Evolutionary conservation across 202 grass and related monocot genomes (phyloP).

Genomic region (Tripidium arundinaceum): DNA sequence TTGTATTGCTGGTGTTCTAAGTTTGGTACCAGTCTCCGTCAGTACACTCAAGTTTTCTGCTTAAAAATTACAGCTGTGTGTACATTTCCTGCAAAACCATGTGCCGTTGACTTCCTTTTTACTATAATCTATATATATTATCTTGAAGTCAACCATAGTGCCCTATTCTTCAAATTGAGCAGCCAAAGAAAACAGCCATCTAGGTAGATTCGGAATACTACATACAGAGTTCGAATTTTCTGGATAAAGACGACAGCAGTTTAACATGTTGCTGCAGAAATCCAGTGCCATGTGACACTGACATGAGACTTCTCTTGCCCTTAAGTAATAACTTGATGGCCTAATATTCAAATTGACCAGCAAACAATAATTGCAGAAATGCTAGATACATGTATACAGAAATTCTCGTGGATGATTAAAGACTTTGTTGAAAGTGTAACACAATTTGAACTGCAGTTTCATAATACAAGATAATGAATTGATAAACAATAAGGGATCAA

Average conservation of each 20-base stretch:
- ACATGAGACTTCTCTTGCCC: neutral
- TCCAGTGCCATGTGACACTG: neutral
- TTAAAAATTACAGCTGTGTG: neutral
- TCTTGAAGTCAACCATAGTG: neutral
- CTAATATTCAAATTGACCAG: neutral
- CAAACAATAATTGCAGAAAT: neutral
- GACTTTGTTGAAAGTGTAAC: neutral
- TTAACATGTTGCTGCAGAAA: neutral
- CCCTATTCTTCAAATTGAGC: neutral
- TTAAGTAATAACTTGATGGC: neutral
- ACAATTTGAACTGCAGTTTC: neutral
- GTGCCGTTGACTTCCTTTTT: neutral
- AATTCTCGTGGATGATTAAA: neutral
- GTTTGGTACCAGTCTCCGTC: neutral
- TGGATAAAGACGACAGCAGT: neutral
- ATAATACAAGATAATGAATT: neutral
- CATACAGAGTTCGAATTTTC: neutral
- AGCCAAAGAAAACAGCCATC: neutral
- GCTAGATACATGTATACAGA: neutral
- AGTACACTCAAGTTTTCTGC: neutral
- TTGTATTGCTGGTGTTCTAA: neutral
- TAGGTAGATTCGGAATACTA: neutral
- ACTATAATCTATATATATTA: neutral
- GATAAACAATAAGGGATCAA: neutral
- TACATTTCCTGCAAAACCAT: neutral